A percentile compares a stretch with the other conserved stretches of the same genome.
Evolutionary conservation across 768 basidiomycete species (phyloP).

Genomic region (Lactarius quietus): DNA sequence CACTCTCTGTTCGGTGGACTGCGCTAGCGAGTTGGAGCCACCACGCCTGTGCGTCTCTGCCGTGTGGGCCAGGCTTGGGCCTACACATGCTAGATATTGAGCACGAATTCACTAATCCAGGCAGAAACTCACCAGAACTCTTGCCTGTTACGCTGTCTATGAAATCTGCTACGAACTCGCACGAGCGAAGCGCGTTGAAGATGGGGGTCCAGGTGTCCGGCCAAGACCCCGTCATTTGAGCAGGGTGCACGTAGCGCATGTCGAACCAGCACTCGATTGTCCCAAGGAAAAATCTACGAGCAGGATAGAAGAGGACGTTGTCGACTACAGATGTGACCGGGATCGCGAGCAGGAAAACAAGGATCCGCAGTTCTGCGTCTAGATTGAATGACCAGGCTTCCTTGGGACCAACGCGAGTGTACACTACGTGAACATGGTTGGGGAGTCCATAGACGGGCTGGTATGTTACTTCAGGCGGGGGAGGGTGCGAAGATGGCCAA

Average conservation of each 20-base stretch:
- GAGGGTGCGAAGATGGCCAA: slow-evolving; percentile 5
- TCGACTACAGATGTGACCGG: slow-evolving; percentile 12
- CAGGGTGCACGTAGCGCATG: slow-evolving; percentile 17
- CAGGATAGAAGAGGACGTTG: slow-evolving; percentile 8
- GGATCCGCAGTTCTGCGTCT: neutral
- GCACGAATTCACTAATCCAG: neutral
- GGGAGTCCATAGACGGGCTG: neutral
- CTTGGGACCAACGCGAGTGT: neutral
- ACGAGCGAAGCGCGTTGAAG: slow-evolving; percentile 16
- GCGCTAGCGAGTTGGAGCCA: neutral
- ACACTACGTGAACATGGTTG: neutral
- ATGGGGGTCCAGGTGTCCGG: slow-evolving; percentile 15
- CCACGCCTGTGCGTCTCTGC: neutral
- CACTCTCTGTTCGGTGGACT: neutral
- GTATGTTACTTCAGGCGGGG: neutral
- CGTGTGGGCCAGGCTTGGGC: neutral
- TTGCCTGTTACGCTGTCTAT: neutral
- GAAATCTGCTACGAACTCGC: slow-evolving; percentile 11
- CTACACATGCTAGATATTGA: neutral
- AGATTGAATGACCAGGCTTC: neutral
- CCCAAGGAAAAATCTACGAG: neutral
- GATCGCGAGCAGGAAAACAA: slow-evolving; percentile 11
- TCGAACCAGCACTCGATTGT: slow-evolving; percentile 18
- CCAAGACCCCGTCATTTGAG: slow-evolving; percentile 13
- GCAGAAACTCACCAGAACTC: neutral